Evolutionary conservation across 352 stramenopile species (phyloP), one percentile per base, ranked within the genome.

Genomic region (Elongisporangium anandrum): DNA sequence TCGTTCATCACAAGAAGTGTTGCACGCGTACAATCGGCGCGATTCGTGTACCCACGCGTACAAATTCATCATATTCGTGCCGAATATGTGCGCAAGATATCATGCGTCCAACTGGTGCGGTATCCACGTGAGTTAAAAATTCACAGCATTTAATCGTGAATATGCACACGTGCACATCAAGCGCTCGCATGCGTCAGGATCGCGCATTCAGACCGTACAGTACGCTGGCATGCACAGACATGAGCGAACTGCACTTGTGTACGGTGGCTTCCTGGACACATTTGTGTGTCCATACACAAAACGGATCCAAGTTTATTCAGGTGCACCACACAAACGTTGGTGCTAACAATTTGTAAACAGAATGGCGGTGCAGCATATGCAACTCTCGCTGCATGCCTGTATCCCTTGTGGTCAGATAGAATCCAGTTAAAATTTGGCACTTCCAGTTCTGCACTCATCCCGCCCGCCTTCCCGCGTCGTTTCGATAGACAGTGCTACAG

Each of bases 381-480:
- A 24, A 47, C 19, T 21, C 29, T 48, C 41, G 50, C 17, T n/a
- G 17, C 45, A 39, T 22, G 9, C 21, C 38, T 55, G 39, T 38
- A 53, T 61, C 53, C 49, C 50, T 45, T 45, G 34, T 45, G 34
- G 34, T 45, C 34, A 45, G 34, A 7, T 45, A 59, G 59, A 68
- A 70, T 73, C 62, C 59, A 68, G 69, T 54, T 21, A 26, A 22
- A n/a, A 34, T 26, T 22, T 22, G 20, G 69, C 65, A 53, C 73
- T 73, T 76, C 73, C 72, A 76, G 70, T 76, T 70, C 61, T 68
- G 63, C 54, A n/a, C 24, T 34, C 60, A 56, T 62, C 61, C 56
- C 53, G 65, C 57, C n/a, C n/a, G n/a, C n/a, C n/a, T 26, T 54
- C 54, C 56, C 41, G 54, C 21, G n/a, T 38, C 4, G 55, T 45